These are phyloP conservation scores for Fusarium sp. DNA, from an alignment of 2,329 filamentous ascomycete genomes.

Conservation along the genomic window DNA sequence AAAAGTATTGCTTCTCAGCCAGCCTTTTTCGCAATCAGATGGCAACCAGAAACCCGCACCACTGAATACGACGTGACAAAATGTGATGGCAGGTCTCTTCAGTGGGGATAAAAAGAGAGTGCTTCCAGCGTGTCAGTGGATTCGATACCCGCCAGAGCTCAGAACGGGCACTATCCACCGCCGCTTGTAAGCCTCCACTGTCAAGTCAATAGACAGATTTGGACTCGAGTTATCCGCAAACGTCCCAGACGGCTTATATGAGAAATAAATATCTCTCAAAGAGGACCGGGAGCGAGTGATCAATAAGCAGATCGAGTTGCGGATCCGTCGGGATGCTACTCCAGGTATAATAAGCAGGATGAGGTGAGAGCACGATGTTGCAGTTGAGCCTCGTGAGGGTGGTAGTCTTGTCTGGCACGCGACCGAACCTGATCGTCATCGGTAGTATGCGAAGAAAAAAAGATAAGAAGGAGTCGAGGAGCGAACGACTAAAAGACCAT, in stretches of 20 bases:
- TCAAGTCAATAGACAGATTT: constrained; percentile 2
- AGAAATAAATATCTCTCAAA: constrained; percentile 2
- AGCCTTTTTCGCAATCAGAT: constrained; percentile 15
- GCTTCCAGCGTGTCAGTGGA: constrained; percentile 3
- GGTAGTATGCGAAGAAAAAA: constrained; percentile 3
- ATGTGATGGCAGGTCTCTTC: background rate
- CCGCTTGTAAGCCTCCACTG: constrained; percentile 11
- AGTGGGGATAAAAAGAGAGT: background rate
- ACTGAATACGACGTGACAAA: constrained; percentile 7
- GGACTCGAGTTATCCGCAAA: constrained; percentile 22
- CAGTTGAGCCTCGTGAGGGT: constrained; percentile 16
- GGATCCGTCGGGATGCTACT: constrained; percentile 28
- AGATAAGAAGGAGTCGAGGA: constrained; percentile 12
- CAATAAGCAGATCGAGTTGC: constrained; percentile 2
- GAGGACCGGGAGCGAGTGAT: background rate
- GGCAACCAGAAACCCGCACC: constrained; percentile 8
- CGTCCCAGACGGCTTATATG: constrained; percentile 26
- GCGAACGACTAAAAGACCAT: constrained; percentile 24
- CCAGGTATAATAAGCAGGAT: constrained; percentile 27
- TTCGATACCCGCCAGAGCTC: constrained; percentile 1
- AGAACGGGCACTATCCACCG: background rate
- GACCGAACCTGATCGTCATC: constrained; percentile 28
- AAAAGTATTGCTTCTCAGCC: constrained; percentile 18
- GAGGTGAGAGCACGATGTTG: constrained; percentile 24
- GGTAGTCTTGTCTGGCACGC: constrained; percentile 31